These are phyloP conservation scores for Macaranga tanarius DNA, from an alignment of 441 rosid genomes.

Conservation along the genomic window DNA sequence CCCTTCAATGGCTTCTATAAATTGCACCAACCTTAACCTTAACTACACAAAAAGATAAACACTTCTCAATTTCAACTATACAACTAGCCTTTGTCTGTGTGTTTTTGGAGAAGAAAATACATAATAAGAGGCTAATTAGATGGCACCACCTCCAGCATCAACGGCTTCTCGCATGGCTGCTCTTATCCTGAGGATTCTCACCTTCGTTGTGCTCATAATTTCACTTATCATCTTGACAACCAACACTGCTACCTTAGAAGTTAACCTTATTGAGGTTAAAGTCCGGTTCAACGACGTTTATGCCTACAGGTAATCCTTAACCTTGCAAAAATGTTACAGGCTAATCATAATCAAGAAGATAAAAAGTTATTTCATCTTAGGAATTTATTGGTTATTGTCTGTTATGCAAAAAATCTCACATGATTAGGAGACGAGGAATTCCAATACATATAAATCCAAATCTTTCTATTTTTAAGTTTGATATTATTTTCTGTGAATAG, in stretches of 20 bases:
- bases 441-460: too few relatives aligned
- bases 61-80: too few relatives aligned
- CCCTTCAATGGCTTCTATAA: background rate
- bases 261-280: slow-evolving; percentile 1
- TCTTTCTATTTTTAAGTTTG: too few relatives aligned
- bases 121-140: background rate
- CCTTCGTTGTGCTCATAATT: slow-evolving; percentile 31
- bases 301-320: slow-evolving; percentile 35
- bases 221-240: slow-evolving; percentile 37
- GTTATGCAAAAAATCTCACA: background rate
- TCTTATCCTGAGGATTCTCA: slow-evolving; percentile 38
- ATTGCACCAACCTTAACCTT: background rate
- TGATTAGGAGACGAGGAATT: too few relatives aligned
- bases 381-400: background rate
- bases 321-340: background rate
- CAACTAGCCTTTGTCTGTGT: too few relatives aligned
- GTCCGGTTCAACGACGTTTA: slow-evolving; percentile 43
- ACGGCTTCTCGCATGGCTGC: slow-evolving; percentile 16
- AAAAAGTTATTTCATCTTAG: too few relatives aligned
- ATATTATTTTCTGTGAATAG: too few relatives aligned
- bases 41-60: too few relatives aligned
- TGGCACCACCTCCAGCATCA: slow-evolving; percentile 33
- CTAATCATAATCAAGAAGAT: too few relatives aligned
- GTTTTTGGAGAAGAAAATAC: too few relatives aligned
- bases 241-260: slow-evolving; percentile 29